Base-by-base conservation (phyloP, 192 early-diverging fungal species). In the Coemansia sp. region DNA sequence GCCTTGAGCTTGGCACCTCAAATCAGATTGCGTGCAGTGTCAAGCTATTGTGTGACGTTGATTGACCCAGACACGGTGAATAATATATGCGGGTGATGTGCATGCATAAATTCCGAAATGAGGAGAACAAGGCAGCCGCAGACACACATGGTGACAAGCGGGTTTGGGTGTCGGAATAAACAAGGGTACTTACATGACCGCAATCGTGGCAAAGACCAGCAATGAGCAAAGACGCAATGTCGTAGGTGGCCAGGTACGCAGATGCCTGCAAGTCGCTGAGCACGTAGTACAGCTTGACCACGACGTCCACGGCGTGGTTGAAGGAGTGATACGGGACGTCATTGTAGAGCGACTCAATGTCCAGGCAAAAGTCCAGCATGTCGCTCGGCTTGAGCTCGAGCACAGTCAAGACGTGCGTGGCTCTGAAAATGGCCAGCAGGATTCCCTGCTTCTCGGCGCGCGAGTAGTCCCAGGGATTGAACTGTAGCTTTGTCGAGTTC, bases 311-410 rank as follows among this genome's bases (percentile, higher is more conserved):
- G 13, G 94, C 94, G 65, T 97, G 95, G 71, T 89, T 90, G 70
- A 95, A 97, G 10, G 91, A 93, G 71, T 97, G 95, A 60, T 97
- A 97, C 5, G 91, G 91, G 56, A 92, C 93, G n/a, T 85, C 73
- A n/a, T 85, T 75, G 70, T 97, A 97, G 31, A 91, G 91, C 43
- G 83, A 61, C 62, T 91, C 89, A 34, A 97, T 87, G 60, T 94
- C 93, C 34, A 93, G 84, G 37, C 91, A 81, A 66, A 97, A 95
- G 56, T 93, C 90, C 18, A 97, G 85, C 52, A 97, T 76, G 59
- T 88, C 85, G 37, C 86, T 84, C 18, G 81, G 76, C 8, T 86
- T 72, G 31, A 88, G 85, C 64, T 85, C 77, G 23, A 88, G 72
- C 16, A 86, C 83, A 25, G 83, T 72, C 42, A 88, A 73, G 4